Conservation (phyloP, 1,139 yeast species). For the Hanseniaspora uvarum region DNA sequence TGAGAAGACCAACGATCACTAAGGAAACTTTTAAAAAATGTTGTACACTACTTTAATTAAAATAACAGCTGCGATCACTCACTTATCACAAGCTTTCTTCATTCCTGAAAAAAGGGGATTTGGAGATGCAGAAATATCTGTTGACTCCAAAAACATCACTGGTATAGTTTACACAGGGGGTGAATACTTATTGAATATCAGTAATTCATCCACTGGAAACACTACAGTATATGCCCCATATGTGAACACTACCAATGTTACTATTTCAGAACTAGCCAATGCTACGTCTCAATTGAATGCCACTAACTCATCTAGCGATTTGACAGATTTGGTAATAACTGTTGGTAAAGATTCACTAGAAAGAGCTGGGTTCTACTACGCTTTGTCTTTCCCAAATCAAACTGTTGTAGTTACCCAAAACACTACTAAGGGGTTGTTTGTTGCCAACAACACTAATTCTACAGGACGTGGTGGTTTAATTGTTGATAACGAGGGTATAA, state of each 20-base stretch:
- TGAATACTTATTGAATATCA: conserved; percentile 2
- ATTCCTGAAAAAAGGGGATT: conserved; percentile 11
- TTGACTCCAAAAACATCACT: conserved; percentile 12
- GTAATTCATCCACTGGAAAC: conserved; percentile 7
- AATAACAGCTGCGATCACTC: neutral
- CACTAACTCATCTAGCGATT: conserved; percentile 21
- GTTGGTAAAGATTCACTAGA: conserved; percentile 25
- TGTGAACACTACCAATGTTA: conserved; percentile 26
- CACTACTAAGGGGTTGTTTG: conserved; percentile 23
- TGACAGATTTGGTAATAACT: conserved; percentile 26
- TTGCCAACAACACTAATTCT: conserved; percentile 24
- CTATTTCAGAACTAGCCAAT: conserved; percentile 17
- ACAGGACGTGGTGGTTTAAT: conserved; percentile 27
- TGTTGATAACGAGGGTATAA: conserved; percentile 22
- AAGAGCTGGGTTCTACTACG: conserved; percentile 27
- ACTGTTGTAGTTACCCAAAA: conserved; percentile 27
- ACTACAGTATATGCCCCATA: conserved; percentile 23
- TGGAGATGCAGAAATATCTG: conserved; percentile 6
- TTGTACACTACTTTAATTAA: neutral
- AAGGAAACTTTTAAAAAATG: neutral
- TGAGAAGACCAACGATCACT: neutral
- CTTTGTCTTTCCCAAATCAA: conserved; percentile 25
- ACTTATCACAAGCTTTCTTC: conserved; percentile 2
- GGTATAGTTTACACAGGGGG: conserved; percentile 15
- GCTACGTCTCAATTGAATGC: conserved; percentile 19